A percentile compares a stretch with the other conserved stretches of the same genome.
These are phyloP conservation scores for Bertia moriformis DNA, from an alignment of 2,329 filamentous ascomycete genomes.

Conservation along the genomic window DNA sequence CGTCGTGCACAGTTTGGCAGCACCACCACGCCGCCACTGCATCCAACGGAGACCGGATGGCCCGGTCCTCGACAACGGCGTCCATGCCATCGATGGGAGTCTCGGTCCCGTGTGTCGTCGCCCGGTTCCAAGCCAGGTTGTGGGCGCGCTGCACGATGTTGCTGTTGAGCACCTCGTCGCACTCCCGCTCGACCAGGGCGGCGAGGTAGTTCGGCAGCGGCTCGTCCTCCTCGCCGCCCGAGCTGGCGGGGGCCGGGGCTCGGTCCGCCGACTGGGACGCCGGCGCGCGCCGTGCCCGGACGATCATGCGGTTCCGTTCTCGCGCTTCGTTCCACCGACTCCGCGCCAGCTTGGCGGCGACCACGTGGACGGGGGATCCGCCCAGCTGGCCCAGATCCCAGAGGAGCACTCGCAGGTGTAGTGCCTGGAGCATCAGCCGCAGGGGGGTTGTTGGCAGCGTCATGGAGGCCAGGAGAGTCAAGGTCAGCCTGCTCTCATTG, in stretches of 20 bases:
- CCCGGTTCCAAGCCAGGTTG: constrained; percentile 77
- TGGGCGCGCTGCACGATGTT: constrained; percentile 71
- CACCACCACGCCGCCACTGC: constrained; percentile 88
- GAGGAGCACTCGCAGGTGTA: constrained; percentile 79
- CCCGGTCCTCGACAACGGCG: constrained; percentile 68
- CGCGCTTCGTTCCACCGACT: constrained; percentile 72
- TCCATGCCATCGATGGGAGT: constrained; percentile 61
- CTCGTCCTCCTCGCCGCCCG: no score
- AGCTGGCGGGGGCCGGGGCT: constrained; percentile 30
- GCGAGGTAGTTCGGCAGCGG: constrained; percentile 68
- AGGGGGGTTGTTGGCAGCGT: constrained; percentile 73
- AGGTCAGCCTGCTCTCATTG: constrained; percentile 69
- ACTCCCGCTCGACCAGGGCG: constrained; percentile 62
- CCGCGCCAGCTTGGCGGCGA: constrained; percentile 61
- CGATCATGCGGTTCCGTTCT: constrained; percentile 36
- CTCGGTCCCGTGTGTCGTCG: constrained; percentile 52
- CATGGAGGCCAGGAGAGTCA: constrained; percentile 76
- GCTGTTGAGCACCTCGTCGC: constrained; percentile 67
- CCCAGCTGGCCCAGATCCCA: constrained; percentile 61
- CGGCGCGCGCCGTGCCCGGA: constrained; percentile 16
- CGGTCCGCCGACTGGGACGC: constrained; percentile 19
- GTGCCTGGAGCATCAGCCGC: constrained; percentile 76
- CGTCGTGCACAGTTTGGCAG: constrained; percentile 55
- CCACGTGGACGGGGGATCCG: constrained; percentile 47
- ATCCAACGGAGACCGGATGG: constrained; percentile 75